These are phyloP conservation scores for Pholiota microspora DNA, from an alignment of 768 basidiomycete genomes.

Conservation along the genomic window DNA sequence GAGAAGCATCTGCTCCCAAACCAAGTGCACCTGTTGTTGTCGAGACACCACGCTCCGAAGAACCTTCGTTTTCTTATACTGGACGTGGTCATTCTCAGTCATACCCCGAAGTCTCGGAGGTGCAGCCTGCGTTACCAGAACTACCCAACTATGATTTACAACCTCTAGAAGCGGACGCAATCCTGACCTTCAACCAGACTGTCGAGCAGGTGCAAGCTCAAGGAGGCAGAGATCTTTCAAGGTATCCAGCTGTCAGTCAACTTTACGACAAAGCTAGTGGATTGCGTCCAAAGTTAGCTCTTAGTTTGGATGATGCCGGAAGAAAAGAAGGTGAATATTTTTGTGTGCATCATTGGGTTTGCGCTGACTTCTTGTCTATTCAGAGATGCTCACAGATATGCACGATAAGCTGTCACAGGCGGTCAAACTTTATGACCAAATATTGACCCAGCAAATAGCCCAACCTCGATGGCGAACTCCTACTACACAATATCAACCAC, in stretches of 20 bases:
- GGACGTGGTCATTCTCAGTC: constrained; percentile 44
- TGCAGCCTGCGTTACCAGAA: constrained; percentile 45
- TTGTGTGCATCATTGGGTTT: neutral
- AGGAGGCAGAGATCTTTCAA: constrained; percentile 73
- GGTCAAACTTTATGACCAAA: constrained; percentile 86
- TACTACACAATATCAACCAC: constrained; percentile 31
- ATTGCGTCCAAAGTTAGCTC: constrained; percentile 76
- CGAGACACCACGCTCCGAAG: constrained; percentile 50
- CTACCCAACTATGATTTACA: constrained; percentile 80
- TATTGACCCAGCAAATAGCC: constrained; percentile 81
- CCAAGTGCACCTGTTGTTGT: constrained; percentile 74
- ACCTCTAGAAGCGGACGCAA: constrained; percentile 78
- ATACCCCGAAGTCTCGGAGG: constrained; percentile 35
- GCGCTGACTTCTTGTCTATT: constrained; percentile 7
- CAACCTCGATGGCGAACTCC: constrained; percentile 61
- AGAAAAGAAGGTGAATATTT: constrained; percentile 72
- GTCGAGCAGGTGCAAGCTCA: constrained; percentile 80
- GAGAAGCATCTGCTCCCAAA: constrained; percentile 76
- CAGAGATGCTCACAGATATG: constrained; percentile 91
- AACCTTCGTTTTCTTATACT: constrained; percentile 31
- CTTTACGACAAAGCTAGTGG: constrained; percentile 81
- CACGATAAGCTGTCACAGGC: constrained; percentile 91
- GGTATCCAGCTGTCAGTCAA: constrained; percentile 83
- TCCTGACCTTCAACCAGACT: constrained; percentile 89
- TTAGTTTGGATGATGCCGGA: constrained; percentile 81